These are phyloP conservation scores for Thielaviopsis ethacetica DNA, from an alignment of 2,329 filamentous ascomycete species.

Conservation along the genomic window DNA sequence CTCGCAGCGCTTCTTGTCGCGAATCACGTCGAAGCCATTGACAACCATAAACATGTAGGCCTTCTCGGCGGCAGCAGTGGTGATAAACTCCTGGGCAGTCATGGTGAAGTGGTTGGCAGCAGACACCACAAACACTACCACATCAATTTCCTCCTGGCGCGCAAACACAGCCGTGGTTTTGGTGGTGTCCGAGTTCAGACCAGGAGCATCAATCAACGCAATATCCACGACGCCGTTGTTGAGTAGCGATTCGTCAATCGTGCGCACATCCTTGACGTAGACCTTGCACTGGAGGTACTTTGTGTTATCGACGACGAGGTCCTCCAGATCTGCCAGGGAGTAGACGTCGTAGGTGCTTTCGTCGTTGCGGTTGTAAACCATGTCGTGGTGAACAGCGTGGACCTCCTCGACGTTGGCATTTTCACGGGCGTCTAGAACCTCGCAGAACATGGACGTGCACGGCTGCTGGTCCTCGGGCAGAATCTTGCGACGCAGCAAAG, in stretches of 20 bases:
- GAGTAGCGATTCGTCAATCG: constrained; percentile 81
- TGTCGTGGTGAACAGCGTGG: constrained; percentile 76
- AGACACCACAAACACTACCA: constrained; percentile 95
- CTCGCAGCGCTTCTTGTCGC: constrained; percentile 78
- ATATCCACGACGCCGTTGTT: constrained; percentile 98
- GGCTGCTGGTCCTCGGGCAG: constrained; percentile 94
- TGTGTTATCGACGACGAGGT: constrained; percentile 76
- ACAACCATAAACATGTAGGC: constrained; percentile 99
- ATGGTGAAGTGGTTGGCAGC: constrained; percentile 96
- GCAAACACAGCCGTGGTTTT: constrained; percentile 97
- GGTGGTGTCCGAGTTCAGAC: constrained; percentile 86
- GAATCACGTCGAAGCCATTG: constrained; percentile 89
- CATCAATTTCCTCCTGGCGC: constrained; percentile 93
- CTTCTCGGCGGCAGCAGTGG: constrained; percentile 88
- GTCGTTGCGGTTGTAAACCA: constrained; percentile 70
- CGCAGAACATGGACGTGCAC: constrained; percentile 96
- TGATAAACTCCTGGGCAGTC: constrained; percentile 95
- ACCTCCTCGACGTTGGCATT: constrained; percentile 89
- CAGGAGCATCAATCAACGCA: constrained; percentile 88
- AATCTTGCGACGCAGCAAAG: constrained; percentile 79
- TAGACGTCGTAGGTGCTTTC: constrained; percentile 91
- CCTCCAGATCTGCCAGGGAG: constrained; percentile 59
- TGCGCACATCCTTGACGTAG: constrained; percentile 78
- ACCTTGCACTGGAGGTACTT: constrained; percentile 92
- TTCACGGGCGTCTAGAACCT: constrained; percentile 82